Percentiles rank a stretch among this genome's conserved stretches.
phyloP scores from a whole-genome alignment of 2,329 filamentous ascomycete species.

The Podosphaera xanthii region DNA sequence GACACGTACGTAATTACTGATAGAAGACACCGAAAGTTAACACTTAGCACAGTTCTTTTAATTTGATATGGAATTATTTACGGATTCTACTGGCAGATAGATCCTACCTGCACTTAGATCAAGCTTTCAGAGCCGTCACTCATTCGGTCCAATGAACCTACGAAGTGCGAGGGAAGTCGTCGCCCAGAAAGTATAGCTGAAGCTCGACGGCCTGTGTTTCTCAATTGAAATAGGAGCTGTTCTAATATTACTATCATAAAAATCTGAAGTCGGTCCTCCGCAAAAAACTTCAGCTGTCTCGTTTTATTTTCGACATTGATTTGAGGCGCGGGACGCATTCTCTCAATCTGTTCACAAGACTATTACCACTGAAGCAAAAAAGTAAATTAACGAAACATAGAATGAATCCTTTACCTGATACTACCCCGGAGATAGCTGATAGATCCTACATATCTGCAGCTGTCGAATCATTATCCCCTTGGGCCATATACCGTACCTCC shows the following conservation, averaged over 20 bases:
- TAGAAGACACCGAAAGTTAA: too few species aligned
- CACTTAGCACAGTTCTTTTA: too few species aligned
- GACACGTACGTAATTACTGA: too few species aligned
- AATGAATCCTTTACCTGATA: constrained; percentile 1
- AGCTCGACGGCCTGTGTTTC: not conserved
- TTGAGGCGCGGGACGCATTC: not conserved
- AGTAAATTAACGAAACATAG: not conserved
- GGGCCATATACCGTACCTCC: constrained; percentile 26
- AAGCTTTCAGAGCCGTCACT: not conserved
- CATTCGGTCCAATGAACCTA: not conserved
- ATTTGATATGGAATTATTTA: too few species aligned
- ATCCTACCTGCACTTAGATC: not conserved
- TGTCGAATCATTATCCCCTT: constrained; percentile 39
- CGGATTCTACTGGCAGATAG: not conserved
- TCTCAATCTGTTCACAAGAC: not conserved
- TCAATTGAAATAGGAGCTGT: not conserved
- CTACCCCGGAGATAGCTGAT: constrained; percentile 23
- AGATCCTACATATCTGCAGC: constrained; percentile 37
- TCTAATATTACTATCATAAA: not conserved
- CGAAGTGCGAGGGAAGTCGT: not conserved
- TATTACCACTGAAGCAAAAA: not conserved
- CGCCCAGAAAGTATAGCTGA: not conserved
- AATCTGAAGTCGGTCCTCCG: not conserved
- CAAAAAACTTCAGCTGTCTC: not conserved
- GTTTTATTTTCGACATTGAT: not conserved